These are phyloP conservation scores for Graphiopsis chlorocephala DNA, from an alignment of 2,329 filamentous ascomycete genomes.

Conservation along the genomic window DNA sequence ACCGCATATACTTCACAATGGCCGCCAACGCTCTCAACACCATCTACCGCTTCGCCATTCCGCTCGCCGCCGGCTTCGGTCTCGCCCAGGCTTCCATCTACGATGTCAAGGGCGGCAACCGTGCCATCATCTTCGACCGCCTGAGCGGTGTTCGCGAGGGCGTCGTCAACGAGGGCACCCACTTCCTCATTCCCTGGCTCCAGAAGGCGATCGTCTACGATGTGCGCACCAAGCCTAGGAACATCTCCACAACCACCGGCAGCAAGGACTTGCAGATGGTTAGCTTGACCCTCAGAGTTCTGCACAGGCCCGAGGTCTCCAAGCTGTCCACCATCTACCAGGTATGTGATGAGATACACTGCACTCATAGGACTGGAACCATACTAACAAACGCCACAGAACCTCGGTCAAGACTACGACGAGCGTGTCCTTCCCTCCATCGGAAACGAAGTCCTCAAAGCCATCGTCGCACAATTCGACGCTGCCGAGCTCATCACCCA, in stretches of 20 bases:
- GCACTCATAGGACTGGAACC: not conserved
- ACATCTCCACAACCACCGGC: slow-evolving; percentile 95
- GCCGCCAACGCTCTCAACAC: slow-evolving; percentile 54
- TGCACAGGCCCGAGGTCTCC: slow-evolving; percentile 92
- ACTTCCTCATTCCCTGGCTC: slow-evolving; percentile 94
- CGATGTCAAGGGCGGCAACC: slow-evolving; percentile 91
- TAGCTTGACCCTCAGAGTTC: slow-evolving; percentile 89
- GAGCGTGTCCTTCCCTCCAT: slow-evolving; percentile 58
- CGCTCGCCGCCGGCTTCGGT: slow-evolving; percentile 65
- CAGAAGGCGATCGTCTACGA: slow-evolving; percentile 94
- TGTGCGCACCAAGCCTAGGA: slow-evolving; percentile 93
- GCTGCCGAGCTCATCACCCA: slow-evolving; percentile 80
- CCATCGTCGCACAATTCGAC: slow-evolving; percentile 54
- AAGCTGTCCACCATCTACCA: slow-evolving; percentile 97
- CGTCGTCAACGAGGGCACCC: slow-evolving; percentile 93
- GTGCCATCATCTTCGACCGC: slow-evolving; percentile 97
- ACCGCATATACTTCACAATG: slow-evolving; percentile 24
- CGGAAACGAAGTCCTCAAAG: slow-evolving; percentile 55
- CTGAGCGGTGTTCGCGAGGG: slow-evolving; percentile 86
- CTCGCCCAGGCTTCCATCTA: slow-evolving; percentile 80
- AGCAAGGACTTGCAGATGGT: slow-evolving; percentile 99
- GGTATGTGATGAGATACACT: slow-evolving; percentile 53
- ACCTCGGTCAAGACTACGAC: slow-evolving; percentile 96
- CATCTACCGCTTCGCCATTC: slow-evolving; percentile 69
- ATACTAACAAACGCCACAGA: slow-evolving; percentile 51